Evolutionary conservation across 306 rosid species (phyloP).

Genomic region (Quercus berberidifolia): DNA sequence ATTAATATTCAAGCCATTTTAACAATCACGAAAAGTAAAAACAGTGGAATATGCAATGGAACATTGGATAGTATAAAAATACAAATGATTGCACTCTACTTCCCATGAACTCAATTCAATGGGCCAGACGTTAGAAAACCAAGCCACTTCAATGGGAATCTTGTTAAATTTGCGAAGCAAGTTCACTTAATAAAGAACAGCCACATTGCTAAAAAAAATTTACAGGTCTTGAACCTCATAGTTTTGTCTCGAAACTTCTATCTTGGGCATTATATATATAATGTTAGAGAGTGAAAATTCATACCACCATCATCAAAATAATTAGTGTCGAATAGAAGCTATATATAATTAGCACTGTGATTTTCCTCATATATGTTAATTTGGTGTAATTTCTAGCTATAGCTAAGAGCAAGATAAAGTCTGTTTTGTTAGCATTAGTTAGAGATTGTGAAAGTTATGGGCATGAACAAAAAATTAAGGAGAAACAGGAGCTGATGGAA

Average conservation of each 20-base stretch:
- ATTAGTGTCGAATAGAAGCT: background rate
- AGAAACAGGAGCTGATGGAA: slow-evolving; percentile 15
- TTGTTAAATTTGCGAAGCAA: background rate
- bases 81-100: background rate
- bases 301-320: background rate
- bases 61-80: too few relatives aligned
- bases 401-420: slow-evolving; percentile 2
- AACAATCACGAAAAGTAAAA: background rate
- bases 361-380: slow-evolving; percentile 28
- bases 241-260: background rate
- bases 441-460: slow-evolving; percentile 5
- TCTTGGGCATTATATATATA: background rate
- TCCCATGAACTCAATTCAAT: slow-evolving; percentile 21
- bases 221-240: background rate
- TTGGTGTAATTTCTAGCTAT: slow-evolving; percentile 25
- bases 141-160: slow-evolving; percentile 24
- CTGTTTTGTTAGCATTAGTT: background rate
- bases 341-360: background rate
- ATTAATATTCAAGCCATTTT: too few relatives aligned
- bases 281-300: slow-evolving; percentile 1
- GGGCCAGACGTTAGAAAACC: slow-evolving; percentile 2
- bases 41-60: too few relatives aligned
- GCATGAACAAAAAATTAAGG: background rate
- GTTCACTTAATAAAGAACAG: background rate
- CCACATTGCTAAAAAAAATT: background rate